A percentile compares a stretch with the other conserved stretches of the same genome.
Conservation (phyloP, 352 stramenopile species). For the Phytophthora tubulina region DNA sequence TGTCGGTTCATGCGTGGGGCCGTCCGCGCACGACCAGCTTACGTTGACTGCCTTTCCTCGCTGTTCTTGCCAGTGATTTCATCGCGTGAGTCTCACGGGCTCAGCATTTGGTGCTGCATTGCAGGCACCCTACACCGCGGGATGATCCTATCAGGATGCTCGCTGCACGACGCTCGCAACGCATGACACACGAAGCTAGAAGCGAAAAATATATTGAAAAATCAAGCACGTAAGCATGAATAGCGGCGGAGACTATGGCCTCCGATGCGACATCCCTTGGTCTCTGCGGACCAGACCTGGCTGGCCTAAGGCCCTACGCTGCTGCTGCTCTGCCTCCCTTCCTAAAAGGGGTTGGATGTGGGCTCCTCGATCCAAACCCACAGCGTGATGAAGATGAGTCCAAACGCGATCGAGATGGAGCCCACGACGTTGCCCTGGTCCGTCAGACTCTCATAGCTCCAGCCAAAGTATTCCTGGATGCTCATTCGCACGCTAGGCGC, state of each 20-base stretch:
- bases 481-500: constrained; percentile 86
- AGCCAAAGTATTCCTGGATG: constrained; percentile 91
- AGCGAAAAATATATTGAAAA: constrained; percentile 54
- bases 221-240: constrained; percentile 45
- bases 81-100: constrained; percentile 6
- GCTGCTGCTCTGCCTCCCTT: constrained; percentile 2
- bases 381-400: constrained; percentile 81
- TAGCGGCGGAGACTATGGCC: constrained; percentile 9
- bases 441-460: constrained; percentile 87
- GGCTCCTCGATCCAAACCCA: constrained; percentile 88
- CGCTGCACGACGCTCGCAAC: constrained; percentile 7
- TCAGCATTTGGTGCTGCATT: background rate
- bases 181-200: constrained; percentile 3
- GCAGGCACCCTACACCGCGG: background rate
- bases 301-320: constrained; percentile 30
- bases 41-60: background rate
- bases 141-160: constrained; percentile 2
- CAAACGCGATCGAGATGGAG: constrained; percentile 74
- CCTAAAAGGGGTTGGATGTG: constrained; percentile 83
- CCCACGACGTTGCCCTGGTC: constrained; percentile 89
- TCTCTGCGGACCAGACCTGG: constrained; percentile 21
- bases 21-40: background rate
- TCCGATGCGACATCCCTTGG: constrained; percentile 27
- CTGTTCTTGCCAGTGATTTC: background rate
- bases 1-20: background rate